These are phyloP conservation scores for Laetiporus sulphureus DNA, from an alignment of 1,284 basidiomycete genomes.

Conservation along the genomic window DNA sequence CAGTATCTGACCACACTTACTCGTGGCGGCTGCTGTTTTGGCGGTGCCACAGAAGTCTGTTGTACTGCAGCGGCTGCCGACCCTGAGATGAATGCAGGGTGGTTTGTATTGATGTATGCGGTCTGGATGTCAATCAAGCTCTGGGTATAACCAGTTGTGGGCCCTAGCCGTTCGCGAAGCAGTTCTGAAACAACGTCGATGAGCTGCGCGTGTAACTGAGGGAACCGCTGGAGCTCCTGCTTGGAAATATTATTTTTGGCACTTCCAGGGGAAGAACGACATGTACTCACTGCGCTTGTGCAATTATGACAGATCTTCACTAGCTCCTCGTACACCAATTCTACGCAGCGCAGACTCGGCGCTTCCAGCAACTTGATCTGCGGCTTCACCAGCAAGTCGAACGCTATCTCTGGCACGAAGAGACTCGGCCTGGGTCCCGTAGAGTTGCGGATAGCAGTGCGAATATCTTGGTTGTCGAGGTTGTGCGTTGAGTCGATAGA, in stretches of 20 bases:
- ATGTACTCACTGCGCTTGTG: constrained; percentile 69
- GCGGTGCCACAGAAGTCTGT: constrained; percentile 31
- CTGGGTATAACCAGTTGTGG: constrained; percentile 94
- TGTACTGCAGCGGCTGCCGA: constrained; percentile 49
- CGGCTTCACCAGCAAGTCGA: constrained; percentile 96
- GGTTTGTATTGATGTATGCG: constrained; percentile 99
- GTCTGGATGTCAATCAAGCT: constrained; percentile 97
- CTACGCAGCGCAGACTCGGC: constrained; percentile 92
- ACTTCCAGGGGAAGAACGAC: no score
- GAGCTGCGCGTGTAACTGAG: constrained; percentile 86
- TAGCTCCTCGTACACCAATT: constrained; percentile 97
- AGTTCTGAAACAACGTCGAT: constrained; percentile 98
- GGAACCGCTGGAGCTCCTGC: constrained; percentile 99
- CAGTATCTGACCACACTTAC: constrained; percentile 39
- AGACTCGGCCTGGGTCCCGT: constrained; percentile 95
- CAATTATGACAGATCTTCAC: constrained; percentile 99
- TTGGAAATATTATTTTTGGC: no score
- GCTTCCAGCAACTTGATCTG: constrained; percentile 97
- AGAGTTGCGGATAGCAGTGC: constrained; percentile 97
- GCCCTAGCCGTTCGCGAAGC: constrained; percentile 89
- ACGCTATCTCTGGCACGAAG: constrained; percentile 96
- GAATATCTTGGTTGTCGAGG: constrained; percentile 91
- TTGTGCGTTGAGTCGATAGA: constrained; percentile 91
- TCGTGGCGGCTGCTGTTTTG: constrained; percentile 39
- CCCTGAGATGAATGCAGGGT: constrained; percentile 81